A percentile compares a stretch with the other conserved stretches of the same genome.
These are phyloP conservation scores for Colletotrichum zoysiae DNA, from an alignment of 2,329 filamentous ascomycete genomes.

Conservation along the genomic window DNA sequence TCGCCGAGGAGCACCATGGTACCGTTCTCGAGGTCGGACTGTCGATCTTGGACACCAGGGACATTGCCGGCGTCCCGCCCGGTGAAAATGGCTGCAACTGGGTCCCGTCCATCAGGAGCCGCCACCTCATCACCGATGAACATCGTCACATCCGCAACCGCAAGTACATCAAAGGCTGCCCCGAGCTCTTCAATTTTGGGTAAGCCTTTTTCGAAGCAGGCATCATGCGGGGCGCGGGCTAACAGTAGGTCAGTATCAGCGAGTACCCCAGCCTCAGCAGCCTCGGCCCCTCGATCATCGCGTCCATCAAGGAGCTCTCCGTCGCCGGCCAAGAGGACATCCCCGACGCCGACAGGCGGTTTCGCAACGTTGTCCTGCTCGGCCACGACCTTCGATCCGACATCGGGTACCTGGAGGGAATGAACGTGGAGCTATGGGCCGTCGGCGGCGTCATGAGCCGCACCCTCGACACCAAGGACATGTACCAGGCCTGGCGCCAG, in stretches of 20 bases:
- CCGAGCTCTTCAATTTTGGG: slow-evolving; percentile 82
- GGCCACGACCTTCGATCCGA: slow-evolving; percentile 78
- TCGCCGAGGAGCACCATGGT: slow-evolving; percentile 75
- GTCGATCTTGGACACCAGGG: slow-evolving; percentile 79
- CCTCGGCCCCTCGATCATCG: slow-evolving; percentile 51
- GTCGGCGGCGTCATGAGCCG: slow-evolving; percentile 68
- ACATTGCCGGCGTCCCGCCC: slow-evolving; percentile 66
- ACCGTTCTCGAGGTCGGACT: slow-evolving; percentile 89
- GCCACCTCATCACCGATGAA: slow-evolving; percentile 84
- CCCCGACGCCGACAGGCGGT: slow-evolving; percentile 8
- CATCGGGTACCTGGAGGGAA: slow-evolving; percentile 60
- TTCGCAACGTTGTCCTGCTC: slow-evolving; percentile 75
- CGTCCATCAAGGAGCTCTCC: slow-evolving; percentile 51
- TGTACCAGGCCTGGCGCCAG: slow-evolving; percentile 75
- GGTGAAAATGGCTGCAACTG: slow-evolving; percentile 74
- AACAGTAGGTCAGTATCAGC: slow-evolving; percentile 52
- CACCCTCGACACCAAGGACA: slow-evolving; percentile 77
- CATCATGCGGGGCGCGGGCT: background rate
- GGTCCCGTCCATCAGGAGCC: slow-evolving; percentile 73
- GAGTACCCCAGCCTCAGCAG: slow-evolving; percentile 54
- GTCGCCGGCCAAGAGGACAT: background rate
- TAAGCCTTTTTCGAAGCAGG: slow-evolving; percentile 53
- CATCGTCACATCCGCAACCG: slow-evolving; percentile 74
- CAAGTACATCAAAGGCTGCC: slow-evolving; percentile 78
- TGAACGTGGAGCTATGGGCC: slow-evolving; percentile 70